Conservation (phyloP, 345 rosid genomes). For the Gossypium bickii region DNA sequence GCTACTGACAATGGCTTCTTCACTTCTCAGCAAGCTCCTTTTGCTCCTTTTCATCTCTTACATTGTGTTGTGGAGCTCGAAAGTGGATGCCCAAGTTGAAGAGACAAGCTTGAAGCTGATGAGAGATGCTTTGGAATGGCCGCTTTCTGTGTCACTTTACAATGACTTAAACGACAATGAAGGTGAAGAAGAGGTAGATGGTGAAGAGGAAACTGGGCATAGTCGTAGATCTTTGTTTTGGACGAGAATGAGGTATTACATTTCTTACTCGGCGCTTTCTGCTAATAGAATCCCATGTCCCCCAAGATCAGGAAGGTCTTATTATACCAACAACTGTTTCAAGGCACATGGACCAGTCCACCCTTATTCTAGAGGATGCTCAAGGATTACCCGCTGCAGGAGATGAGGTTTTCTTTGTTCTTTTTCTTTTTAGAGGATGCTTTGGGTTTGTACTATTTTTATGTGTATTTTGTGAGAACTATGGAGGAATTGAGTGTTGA, state of each 20-base stretch:
- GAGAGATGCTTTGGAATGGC: conserved; percentile 54
- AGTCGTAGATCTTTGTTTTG: conserved; percentile 71
- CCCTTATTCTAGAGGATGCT: conserved; percentile 78
- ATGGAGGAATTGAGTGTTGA: background rate
- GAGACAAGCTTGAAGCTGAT: conserved; percentile 36
- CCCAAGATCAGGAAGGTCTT: conserved; percentile 90
- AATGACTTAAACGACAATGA: conserved; percentile 19
- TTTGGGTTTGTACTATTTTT: conserved; percentile 10
- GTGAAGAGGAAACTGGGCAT: conserved; percentile 22
- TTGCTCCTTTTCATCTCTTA: conserved; percentile 11
- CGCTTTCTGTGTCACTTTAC: conserved; percentile 33
- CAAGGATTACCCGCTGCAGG: conserved; percentile 78
- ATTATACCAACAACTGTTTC: conserved; percentile 80
- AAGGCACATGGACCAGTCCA: conserved; percentile 55
- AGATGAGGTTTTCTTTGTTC: conserved; percentile 21
- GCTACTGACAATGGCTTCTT: conserved; percentile 20
- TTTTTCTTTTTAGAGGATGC: background rate
- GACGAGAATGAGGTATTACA: conserved; percentile 59
- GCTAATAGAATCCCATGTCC: conserved; percentile 92
- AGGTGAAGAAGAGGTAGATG: conserved; percentile 19
- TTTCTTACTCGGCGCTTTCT: conserved; percentile 87
- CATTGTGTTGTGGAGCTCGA: conserved; percentile 4
- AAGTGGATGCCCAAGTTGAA: conserved; percentile 28
- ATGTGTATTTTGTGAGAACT: conserved; percentile 12
- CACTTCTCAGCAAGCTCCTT: conserved; percentile 13